Evolutionary conservation across 148 eudicot genomes (phyloP).

Genomic region (Agrostemma githago): DNA sequence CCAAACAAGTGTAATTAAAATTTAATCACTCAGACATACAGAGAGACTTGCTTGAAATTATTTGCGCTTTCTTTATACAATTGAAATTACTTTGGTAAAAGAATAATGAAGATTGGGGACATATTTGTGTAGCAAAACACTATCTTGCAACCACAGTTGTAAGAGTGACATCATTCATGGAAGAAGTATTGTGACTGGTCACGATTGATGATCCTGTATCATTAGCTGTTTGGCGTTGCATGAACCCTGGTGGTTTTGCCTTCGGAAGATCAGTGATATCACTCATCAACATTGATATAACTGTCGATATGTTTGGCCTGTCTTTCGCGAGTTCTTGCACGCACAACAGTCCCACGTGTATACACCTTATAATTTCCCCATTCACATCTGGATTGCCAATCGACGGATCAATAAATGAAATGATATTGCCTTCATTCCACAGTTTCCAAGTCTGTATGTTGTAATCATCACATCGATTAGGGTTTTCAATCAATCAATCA

Average conservation of each 20-base stretch:
- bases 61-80: too few relatives aligned
- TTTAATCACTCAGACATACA: too few relatives aligned
- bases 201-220: constrained; percentile 6
- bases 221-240: constrained; percentile 4
- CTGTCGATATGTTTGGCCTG: constrained; percentile 32
- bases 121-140: background rate
- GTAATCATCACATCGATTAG: background rate
- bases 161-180: constrained; percentile 20
- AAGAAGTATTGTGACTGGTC: constrained; percentile 9
- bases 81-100: background rate
- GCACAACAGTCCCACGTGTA: constrained; percentile 35
- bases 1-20: too few relatives aligned
- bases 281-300: constrained; percentile 30
- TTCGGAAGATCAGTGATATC: constrained; percentile 28
- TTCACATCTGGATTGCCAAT: constrained; percentile 5
- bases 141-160: constrained; percentile 10
- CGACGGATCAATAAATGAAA: constrained; percentile 21
- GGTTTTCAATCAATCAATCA: background rate
- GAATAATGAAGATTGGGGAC: background rate
- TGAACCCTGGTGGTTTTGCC: constrained; percentile 24
- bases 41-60: too few relatives aligned
- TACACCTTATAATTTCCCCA: constrained; percentile 25
- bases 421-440: constrained; percentile 24
- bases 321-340: constrained; percentile 34
- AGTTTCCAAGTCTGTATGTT: constrained; percentile 24